These are phyloP conservation scores for Teratosphaeriaceae sp. DNA, from an alignment of 2,329 filamentous ascomycete genomes.

Conservation along the genomic window DNA sequence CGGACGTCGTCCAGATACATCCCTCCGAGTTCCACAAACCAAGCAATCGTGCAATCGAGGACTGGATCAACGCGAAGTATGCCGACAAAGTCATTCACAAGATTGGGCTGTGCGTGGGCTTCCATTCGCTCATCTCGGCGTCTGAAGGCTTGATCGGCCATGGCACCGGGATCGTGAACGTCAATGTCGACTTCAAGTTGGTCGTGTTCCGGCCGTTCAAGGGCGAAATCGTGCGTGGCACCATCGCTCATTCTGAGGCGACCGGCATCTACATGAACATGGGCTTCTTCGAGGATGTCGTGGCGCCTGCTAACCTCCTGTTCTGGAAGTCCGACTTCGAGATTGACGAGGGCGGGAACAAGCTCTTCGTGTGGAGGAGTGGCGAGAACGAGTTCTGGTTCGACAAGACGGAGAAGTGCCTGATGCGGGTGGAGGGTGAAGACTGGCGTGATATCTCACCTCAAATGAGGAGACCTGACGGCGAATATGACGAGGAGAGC, in stretches of 20 bases:
- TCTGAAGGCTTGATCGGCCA: conserved; percentile 93
- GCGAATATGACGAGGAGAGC: conserved; percentile 28
- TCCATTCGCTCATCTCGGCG: conserved; percentile 83
- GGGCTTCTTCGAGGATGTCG: conserved; percentile 92
- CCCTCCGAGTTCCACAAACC: conserved; percentile 82
- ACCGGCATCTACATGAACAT: conserved; percentile 55
- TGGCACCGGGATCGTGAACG: conserved; percentile 84
- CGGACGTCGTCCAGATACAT: conserved; percentile 87
- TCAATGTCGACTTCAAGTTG: conserved; percentile 92
- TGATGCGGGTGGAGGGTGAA: conserved; percentile 79
- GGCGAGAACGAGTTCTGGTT: conserved; percentile 69
- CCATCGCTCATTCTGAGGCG: conserved; percentile 76
- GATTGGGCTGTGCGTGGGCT: conserved; percentile 84
- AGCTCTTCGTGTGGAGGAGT: conserved; percentile 73
- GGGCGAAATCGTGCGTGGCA: conserved; percentile 80
- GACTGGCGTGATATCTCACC: conserved; percentile 89
- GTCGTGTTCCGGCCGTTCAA: conserved; percentile 95
- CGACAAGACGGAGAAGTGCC: conserved; percentile 82
- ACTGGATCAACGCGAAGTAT: conserved; percentile 96
- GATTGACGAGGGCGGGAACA: conserved; percentile 28
- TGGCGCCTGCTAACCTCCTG: conserved; percentile 65
- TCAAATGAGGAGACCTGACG: conserved; percentile 59
- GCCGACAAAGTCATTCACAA: conserved; percentile 94
- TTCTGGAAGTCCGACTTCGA: conserved; percentile 55
- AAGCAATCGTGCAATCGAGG: conserved; percentile 79